Base-by-base conservation (phyloP, 2,329 filamentous ascomycete genomes). In the Penicillium decumbens region DNA sequence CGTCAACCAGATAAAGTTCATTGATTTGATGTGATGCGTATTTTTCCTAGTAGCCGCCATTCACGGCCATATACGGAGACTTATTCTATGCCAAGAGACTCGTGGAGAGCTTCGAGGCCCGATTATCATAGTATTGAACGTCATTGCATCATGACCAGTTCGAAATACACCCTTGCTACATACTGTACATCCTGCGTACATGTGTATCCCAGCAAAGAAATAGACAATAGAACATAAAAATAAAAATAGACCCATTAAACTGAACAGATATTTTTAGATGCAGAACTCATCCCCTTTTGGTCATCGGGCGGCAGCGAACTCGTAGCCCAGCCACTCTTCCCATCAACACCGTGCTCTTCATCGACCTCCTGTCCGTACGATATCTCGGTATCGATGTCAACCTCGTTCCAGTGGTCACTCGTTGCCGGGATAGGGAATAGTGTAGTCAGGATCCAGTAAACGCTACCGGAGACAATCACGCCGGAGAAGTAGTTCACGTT, bases 401-500 rank as follows among this genome's bases (percentile, higher is more conserved):
- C 80, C 69, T 95, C 89, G 69, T 87, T 80, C 90, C 90, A 95
- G 6, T 67, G 75, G 9, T 85, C 79, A 64, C 87, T 91, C 4
- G 80, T 84, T 1, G 86, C 89, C 0, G 87, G 85, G 0, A 95
- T 71, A 0, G 89, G 89, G 54, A 72, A 87, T 24, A 90, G 29
- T 50, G 73, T 80, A 67, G 85, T 90, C 1, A 95, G 75, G 0
- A 67, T 47, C 73, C 81, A 95, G 71, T 96, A 96, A 6, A 84
- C 71, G 0, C 56, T 65, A 0, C 75, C 75, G 0, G 88, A 80
- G 9, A 95, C 80, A 41, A 89, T 75, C 65, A 95, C 91, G 0
- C 91, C 91, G 38, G 80, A 80, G 67, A 96, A 95, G 75, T 91
- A 96, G 70, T 95, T 95, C 60, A 96, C 65, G 57, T 90, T 88